Conservation (phyloP, 352 stramenopile species). For the Globisporangium parvum region DNA sequence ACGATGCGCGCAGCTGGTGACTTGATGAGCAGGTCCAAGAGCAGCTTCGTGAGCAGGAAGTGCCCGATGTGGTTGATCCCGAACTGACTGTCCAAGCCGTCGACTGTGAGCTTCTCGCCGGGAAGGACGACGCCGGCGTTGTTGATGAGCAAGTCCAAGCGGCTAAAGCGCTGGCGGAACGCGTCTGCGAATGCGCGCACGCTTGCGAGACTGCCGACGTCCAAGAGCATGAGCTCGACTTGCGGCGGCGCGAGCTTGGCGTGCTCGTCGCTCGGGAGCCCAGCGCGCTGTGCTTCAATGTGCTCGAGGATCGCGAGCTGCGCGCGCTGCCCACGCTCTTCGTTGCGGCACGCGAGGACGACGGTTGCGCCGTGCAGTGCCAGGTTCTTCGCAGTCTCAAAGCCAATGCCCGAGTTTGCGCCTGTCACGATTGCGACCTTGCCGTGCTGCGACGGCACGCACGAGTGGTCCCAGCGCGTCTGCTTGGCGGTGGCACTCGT, state of each 20-base stretch:
- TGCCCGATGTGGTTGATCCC: slow-evolving; percentile 45
- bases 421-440: slow-evolving; percentile 83
- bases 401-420: slow-evolving; percentile 82
- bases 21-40: slow-evolving; percentile 33
- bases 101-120: not conserved
- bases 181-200: slow-evolving; percentile 15
- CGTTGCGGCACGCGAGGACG: slow-evolving; percentile 72
- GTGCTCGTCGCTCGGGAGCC: slow-evolving; percentile 12
- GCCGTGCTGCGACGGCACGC: slow-evolving; percentile 26
- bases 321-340: slow-evolving; percentile 20
- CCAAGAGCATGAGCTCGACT: slow-evolving; percentile 18
- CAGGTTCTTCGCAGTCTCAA: slow-evolving; percentile 52
- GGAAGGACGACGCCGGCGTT: slow-evolving; percentile 25
- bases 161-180: slow-evolving; percentile 16
- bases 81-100: slow-evolving; percentile 42
- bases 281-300: not conserved
- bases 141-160: slow-evolving; percentile 25
- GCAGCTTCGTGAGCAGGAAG: slow-evolving; percentile 40
- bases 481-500: not conserved
- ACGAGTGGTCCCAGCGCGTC: slow-evolving; percentile 15
- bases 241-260: slow-evolving; percentile 4
- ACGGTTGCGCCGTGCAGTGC: slow-evolving; percentile 54
- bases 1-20: slow-evolving; percentile 23
- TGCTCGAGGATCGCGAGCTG: slow-evolving; percentile 22
- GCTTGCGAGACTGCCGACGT: slow-evolving; percentile 20